Evolutionary conservation across 106 monocot species (phyloP), one percentile per base, ranked within the genome.

Genomic region (Dioscorea dumetorum): DNA sequence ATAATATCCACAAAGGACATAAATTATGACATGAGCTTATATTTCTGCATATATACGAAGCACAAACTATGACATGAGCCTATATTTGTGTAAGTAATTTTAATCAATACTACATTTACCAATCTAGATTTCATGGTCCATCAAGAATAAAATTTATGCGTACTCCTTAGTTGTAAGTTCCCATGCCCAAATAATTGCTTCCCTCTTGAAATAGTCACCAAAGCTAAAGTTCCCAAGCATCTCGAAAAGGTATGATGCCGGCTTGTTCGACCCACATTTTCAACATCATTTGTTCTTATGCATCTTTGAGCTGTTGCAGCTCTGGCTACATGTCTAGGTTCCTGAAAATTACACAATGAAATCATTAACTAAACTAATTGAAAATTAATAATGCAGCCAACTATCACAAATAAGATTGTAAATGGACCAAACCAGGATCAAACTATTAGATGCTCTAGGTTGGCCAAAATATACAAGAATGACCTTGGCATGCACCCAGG

Each of bases 221-320:
- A 99, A 99, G 72, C 97, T 99, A 78, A 99, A 99, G 83, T 99
- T 99, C 33, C 97, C 97, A 69, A 99, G 97, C 97, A 99, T 99
- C 81, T 99, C 97, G 79, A 99, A 99, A 93, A 93, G 48, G 97
- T 99, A 62, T 99, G 97, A 74, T 99, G 97, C 48, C 97, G 76
- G 68, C 79, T 50, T 23, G 97, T 99, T 57, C 77, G 75, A 17
- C 97, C 97, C 22, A 99, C 97, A 75, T 99, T 99, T 23, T 93
- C 90, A 48, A 99, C 78, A 69, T 99, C 97, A 83, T 90, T 99
- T 77, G 97, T 99, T 32, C 92, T 64, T 72, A 99, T 87, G 78
- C 92, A 93, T 31, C 86, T 73, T 64, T 99, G 97, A 72, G 97
- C 62, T 19, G 97, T 93, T 60, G 97, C 85, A 33, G 90, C 97